Conservation (phyloP, 257 asterid species). For the Solanum chiquidenum region DNA sequence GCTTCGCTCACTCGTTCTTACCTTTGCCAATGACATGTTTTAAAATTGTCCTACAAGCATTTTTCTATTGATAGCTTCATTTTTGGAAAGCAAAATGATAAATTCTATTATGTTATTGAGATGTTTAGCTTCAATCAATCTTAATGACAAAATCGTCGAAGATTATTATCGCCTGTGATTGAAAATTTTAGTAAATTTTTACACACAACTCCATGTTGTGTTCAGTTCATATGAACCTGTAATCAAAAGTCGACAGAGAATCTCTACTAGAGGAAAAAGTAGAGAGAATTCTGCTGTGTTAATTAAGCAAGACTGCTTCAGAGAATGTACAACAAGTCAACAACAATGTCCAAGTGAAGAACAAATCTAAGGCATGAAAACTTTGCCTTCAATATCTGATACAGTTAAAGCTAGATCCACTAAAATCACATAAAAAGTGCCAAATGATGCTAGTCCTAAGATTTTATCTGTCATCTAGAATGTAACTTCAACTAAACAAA, state of each 20-base stretch:
- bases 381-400: neutral
- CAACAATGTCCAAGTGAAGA: neutral
- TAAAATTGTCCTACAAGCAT: neutral
- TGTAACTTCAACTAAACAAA: slow-evolving; percentile 9
- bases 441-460: neutral
- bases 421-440: neutral
- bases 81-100: neutral
- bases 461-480: slow-evolving; percentile 4
- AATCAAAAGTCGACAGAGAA: too few relatives aligned
- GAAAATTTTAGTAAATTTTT: neutral
- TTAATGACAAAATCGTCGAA: neutral
- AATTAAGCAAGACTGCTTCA: neutral
- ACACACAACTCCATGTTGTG: neutral
- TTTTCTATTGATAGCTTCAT: neutral
- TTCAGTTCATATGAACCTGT: neutral
- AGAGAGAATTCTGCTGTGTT: neutral
- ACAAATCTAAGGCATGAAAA: neutral
- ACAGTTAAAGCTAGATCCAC: neutral
- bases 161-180: neutral
- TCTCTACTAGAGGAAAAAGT: too few relatives aligned
- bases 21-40: too few relatives aligned
- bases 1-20: neutral
- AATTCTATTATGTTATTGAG: neutral
- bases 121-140: neutral
- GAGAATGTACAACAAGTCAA: neutral